Conservation (phyloP, 768 basidiomycete species). For the Boletus sensibilis region DNA sequence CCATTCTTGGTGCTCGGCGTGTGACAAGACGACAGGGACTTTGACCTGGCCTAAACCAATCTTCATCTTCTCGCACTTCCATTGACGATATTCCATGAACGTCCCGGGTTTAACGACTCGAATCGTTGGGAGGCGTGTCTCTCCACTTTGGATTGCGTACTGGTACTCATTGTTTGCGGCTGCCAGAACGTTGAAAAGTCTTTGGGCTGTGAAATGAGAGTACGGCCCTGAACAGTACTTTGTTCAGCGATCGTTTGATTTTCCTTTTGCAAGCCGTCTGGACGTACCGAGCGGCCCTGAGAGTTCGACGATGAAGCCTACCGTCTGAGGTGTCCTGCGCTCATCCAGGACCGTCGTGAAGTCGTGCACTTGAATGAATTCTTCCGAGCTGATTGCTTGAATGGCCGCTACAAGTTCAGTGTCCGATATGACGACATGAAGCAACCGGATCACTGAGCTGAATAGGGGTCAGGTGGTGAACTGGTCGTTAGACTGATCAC, state of each 20-base stretch:
- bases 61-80: conserved; percentile 7
- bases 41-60: conserved; percentile 15
- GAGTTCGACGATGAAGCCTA: conserved; percentile 17
- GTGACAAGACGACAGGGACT: conserved; percentile 11
- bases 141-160: background rate
- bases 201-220: background rate
- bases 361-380: conserved; percentile 4
- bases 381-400: conserved; percentile 1
- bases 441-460: conserved; percentile 6
- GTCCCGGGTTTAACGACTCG: conserved; percentile 13
- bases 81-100: conserved; percentile 9
- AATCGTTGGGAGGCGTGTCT: conserved; percentile 9
- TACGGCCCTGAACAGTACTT: background rate
- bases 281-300: conserved; percentile 2
- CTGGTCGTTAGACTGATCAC: background rate
- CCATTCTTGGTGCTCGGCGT: conserved; percentile 4
- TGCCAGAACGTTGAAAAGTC: conserved; percentile 8
- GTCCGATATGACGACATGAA: background rate
- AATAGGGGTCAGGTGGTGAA: background rate
- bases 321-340: conserved; percentile 5
- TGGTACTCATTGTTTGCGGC: background rate
- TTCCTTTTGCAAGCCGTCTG: background rate
- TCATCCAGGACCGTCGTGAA: conserved; percentile 13
- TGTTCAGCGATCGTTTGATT: background rate
- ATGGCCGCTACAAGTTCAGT: conserved; percentile 3